phyloP scores from a whole-genome alignment of 495 filamentous ascomycete species.

The Annulohypoxylon nitens region DNA sequence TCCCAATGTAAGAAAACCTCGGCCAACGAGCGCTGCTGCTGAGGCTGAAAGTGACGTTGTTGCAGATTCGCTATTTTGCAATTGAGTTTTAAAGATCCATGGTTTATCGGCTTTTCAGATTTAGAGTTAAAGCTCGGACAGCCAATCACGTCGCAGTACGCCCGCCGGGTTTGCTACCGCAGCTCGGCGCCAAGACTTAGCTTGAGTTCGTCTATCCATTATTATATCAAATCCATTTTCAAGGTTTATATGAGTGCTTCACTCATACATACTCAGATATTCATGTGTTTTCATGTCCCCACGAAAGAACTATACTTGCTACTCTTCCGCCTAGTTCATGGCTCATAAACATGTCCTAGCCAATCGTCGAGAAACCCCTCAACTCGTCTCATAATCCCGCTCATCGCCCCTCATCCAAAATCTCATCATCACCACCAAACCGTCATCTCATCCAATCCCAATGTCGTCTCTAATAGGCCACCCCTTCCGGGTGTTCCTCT shows the following conservation, averaged over 20 bases:
- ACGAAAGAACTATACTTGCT: background rate
- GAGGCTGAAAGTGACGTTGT: conserved; percentile 1
- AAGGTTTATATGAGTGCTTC: background rate
- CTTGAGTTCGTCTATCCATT: background rate
- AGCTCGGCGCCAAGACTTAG: conserved; percentile 25
- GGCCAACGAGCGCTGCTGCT: background rate
- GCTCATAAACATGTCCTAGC: background rate
- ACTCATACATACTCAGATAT: conserved; percentile 2
- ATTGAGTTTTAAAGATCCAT: conserved; percentile 18
- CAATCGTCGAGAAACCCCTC: background rate
- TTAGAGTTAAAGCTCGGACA: conserved; percentile 24
- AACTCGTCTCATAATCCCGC: background rate
- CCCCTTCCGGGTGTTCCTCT: conserved; percentile 55
- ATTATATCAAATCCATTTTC: background rate
- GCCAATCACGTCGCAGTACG: conserved; percentile 33
- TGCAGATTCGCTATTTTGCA: background rate
- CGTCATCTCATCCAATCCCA: background rate
- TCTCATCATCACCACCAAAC: background rate
- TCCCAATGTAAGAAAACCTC: background rate
- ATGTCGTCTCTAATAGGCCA: conserved; percentile 49
- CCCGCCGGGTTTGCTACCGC: background rate
- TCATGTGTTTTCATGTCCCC: background rate
- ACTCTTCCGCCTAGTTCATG: too few relatives aligned
- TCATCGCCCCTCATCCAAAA: conserved; percentile 13
- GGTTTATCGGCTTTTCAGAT: conserved; percentile 3